Evolutionary conservation across 352 stramenopile species (phyloP), one percentile per base, ranked within the genome.

Genomic region (Phytophthora syringae): DNA sequence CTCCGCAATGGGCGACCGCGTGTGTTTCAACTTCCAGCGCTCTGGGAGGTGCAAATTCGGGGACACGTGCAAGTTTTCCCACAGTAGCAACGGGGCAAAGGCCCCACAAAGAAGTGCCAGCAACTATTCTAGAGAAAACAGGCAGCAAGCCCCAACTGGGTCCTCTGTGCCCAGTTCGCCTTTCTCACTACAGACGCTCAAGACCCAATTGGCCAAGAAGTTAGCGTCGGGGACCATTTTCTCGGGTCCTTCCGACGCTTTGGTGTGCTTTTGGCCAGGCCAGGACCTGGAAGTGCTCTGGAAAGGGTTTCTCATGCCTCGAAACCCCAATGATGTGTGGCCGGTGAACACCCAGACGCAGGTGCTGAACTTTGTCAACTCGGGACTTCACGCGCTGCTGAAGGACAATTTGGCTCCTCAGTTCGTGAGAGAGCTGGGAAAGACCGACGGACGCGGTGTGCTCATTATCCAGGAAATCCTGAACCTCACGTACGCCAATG

Each of bases 291-390:
- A 76, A 39, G 45, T 60, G 32, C 47, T 77, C 2, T 80, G 72
- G 72, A 76, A 76, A 25, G 68, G 69, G 4, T 80, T 78, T 13
- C 20, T 80, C 5, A 65, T 61, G 28, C 56, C 56, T 0, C 20
- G 52, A 24, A 50, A 74, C 25, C 44, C 39, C 6, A 18, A 16
- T 1, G 61, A 70, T n/a, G 40, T 65, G 12, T 75, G 64, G 57
- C 18, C 40, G 18, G 27, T 80, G 15, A 57, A 64, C 50, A 80
- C 51, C 25, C 68, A 80, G 40, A 77, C 70, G n/a, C 64, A 80
- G 9, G 64, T 44, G 12, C 30, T 80, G 1, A 81, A 75, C 18
- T 81, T 83, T 21, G 57, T 79, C 16, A 84, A 84, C 53, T 76
- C 75, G 2, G 72, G 52, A n/a, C 60, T 82, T 4, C 67, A 79